Evolutionary conservation across 352 stramenopile species (phyloP).

Genomic region (Pilasporangium apinafurcum): DNA sequence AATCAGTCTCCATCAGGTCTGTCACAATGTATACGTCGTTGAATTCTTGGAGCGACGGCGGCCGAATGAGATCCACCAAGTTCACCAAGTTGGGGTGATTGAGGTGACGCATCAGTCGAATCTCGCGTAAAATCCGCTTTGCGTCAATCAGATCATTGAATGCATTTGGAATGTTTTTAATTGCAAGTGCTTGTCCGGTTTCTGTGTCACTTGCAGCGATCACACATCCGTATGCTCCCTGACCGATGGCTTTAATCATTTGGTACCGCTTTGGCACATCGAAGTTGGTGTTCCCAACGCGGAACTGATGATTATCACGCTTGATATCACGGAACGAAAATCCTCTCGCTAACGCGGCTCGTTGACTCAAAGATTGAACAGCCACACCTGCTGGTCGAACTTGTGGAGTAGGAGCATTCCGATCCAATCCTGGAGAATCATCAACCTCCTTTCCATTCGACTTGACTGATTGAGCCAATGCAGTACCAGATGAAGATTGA

Average conservation of each 20-base stretch:
- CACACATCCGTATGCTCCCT: constrained; percentile 90
- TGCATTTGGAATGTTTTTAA: constrained; percentile 95
- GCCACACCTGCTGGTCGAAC: constrained; percentile 29
- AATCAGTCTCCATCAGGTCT: constrained; percentile 74
- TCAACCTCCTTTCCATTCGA: constrained; percentile 2
- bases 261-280: constrained; percentile 82
- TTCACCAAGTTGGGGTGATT: constrained; percentile 83
- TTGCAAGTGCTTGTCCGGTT: constrained; percentile 87
- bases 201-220: constrained; percentile 85
- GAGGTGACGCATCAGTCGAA: constrained; percentile 84
- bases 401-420: constrained; percentile 43
- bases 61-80: constrained; percentile 69
- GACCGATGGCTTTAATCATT: constrained; percentile 87
- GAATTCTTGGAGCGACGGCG: constrained; percentile 80
- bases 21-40: constrained; percentile 86
- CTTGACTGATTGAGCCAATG: neutral
- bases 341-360: constrained; percentile 49
- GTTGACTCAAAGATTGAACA: constrained; percentile 50
- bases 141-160: constrained; percentile 87
- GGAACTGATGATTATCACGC: constrained; percentile 84
- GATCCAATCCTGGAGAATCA: constrained; percentile 33
- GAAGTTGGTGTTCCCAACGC: constrained; percentile 83
- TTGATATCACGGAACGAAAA: constrained; percentile 81
- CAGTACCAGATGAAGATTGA: neutral
- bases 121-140: constrained; percentile 85